Percentiles rank a stretch among this genome's conserved stretches.
These are phyloP conservation scores for Citrus glauca DNA, from an alignment of 345 rosid species.

Conservation along the genomic window DNA sequence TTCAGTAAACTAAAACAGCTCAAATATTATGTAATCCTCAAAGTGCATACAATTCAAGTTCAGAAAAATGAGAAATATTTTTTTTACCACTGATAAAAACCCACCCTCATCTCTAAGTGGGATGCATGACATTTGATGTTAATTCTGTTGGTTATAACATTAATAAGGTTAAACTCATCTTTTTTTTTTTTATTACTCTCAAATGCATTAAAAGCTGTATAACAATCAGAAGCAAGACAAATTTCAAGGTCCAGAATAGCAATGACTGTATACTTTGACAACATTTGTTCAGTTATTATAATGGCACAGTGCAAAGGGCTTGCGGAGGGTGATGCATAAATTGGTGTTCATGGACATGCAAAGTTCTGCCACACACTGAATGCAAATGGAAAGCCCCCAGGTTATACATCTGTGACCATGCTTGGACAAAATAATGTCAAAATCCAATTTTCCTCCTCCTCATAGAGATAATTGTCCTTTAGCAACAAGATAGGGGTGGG, in stretches of 20 bases:
- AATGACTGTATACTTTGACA: neutral
- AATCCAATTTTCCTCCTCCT: neutral
- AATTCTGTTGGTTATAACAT: neutral
- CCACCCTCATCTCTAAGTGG: neutral
- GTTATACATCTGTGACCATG: neutral
- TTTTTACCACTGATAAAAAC: neutral
- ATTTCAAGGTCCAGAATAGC: neutral
- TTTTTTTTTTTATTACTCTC: neutral
- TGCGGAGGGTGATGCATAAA: neutral
- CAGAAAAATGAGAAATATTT: neutral
- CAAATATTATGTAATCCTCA: neutral
- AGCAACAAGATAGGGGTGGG: neutral
- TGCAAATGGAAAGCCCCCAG: neutral
- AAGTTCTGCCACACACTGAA: neutral
- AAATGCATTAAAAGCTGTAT: neutral
- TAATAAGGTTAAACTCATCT: neutral
- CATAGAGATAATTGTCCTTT: neutral
- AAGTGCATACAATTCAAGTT: neutral
- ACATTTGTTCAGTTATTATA: neutral
- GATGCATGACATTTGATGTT: conserved; percentile 1
- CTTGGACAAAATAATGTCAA: neutral
- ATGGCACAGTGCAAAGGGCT: neutral
- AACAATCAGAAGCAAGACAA: neutral
- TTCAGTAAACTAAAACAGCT: neutral
- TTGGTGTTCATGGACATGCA: neutral